Percentiles rank a stretch among this genome's conserved stretches.
These are phyloP conservation scores for Phialophora chinensis DNA, from an alignment of 2,329 filamentous ascomycete genomes.

Conservation along the genomic window DNA sequence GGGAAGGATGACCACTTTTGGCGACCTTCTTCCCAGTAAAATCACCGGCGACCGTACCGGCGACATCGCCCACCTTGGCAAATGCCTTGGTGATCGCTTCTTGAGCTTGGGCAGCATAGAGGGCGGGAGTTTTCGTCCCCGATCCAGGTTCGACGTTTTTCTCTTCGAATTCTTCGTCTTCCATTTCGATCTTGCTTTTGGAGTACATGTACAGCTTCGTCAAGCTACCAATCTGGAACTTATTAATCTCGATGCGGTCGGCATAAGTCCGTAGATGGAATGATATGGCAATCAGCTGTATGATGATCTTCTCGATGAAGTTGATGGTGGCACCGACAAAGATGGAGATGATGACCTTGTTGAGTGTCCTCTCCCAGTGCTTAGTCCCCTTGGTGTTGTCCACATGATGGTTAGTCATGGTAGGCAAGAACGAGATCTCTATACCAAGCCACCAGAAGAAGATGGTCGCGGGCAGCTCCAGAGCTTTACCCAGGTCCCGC, in stretches of 20 bases:
- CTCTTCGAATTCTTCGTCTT: constrained; percentile 79
- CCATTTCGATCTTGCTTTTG: constrained; percentile 67
- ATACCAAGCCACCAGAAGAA: constrained; percentile 93
- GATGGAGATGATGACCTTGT: constrained; percentile 85
- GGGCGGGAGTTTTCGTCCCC: constrained; percentile 75
- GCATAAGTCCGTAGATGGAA: constrained; percentile 92
- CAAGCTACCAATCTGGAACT: constrained; percentile 78
- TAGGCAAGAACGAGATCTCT: constrained; percentile 83
- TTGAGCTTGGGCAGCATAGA: constrained; percentile 70
- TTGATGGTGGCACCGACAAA: constrained; percentile 82
- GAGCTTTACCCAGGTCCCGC: constrained; percentile 82
- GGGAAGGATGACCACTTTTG: constrained; percentile 77
- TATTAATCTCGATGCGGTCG: constrained; percentile 88
- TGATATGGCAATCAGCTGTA: constrained; percentile 90
- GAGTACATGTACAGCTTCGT: constrained; percentile 70
- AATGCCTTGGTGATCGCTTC: constrained; percentile 76
- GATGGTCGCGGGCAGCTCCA: constrained; percentile 82
- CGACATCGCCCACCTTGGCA: constrained; percentile 82
- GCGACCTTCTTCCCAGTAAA: constrained; percentile 78
- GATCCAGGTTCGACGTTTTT: constrained; percentile 56
- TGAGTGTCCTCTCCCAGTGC: constrained; percentile 76
- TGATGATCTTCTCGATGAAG: constrained; percentile 88
- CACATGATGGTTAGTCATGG: constrained; percentile 70
- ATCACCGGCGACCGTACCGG: constrained; percentile 85
- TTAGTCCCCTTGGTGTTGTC: constrained; percentile 60